Percentiles rank a stretch among this genome's conserved stretches.
These are phyloP conservation scores for Excoecaria cochinchinensis DNA, from an alignment of 345 rosid genomes.

Conservation along the genomic window DNA sequence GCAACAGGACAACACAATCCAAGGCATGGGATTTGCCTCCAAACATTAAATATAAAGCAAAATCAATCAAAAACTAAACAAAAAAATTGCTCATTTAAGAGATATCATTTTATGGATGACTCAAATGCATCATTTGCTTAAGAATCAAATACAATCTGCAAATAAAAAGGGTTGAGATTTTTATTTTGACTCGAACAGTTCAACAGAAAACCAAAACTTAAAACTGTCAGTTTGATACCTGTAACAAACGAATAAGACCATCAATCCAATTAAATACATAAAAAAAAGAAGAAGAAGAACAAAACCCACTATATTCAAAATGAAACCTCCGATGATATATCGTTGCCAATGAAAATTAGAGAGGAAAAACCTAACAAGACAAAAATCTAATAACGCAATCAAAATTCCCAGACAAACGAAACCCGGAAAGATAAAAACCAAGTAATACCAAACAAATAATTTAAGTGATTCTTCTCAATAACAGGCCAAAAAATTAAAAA, in stretches of 20 bases:
- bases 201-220: neutral
- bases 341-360: neutral
- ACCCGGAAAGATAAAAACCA: neutral
- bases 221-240: neutral
- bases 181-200: too few species aligned
- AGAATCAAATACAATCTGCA: neutral
- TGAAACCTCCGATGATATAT: neutral
- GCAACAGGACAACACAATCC: neutral
- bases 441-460: neutral
- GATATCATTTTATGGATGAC: neutral
- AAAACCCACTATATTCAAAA: neutral
- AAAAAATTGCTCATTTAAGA: neutral
- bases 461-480: neutral
- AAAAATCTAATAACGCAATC: neutral
- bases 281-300: neutral
- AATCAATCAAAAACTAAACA: neutral
- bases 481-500: neutral
- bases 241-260: neutral
- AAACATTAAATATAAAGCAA: neutral
- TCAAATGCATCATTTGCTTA: neutral
- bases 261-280: neutral
- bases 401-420: neutral
- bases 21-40: neutral
- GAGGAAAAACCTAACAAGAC: neutral
- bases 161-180: neutral